Base-by-base conservation (phyloP, 1,139 yeast genomes). In the Lodderomyces margitis region DNA sequence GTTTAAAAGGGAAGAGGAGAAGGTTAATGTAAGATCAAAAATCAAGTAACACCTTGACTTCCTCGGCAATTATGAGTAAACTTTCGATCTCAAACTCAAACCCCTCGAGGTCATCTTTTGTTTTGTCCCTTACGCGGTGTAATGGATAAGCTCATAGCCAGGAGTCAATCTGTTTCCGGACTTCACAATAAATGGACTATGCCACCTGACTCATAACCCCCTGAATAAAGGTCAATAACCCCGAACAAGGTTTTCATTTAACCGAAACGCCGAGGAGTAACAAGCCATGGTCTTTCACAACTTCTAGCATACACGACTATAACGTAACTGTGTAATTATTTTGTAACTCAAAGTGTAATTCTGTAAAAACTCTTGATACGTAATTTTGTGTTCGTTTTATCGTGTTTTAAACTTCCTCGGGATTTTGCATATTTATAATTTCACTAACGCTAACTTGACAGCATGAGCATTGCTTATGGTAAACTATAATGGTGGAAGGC, bases 351-450 rank as follows among this genome's bases (percentile, higher is more conserved):
- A 15, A 25, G 30, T 7, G 11, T 23, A 23, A 10, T 8, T 23
- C n/a, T 23, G 25, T 25, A 25, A 3, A n/a, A n/a, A 28, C 15
- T 28, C 10, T 28, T 28, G 4, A 28, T 19, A 19, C 16, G 32
- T 28, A 7, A 15, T 28, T 28, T 28, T 28, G 32, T 28, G 32
- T 15, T 15, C 3, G 10, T 28, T 14, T 15, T 12, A 15, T 15
- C n/a, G n/a, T 15, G 32, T 15, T 12, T 25, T 12, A 25, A 15
- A 28, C 32, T 28, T 14, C 32, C 32, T 28, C 32, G 32, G 32
- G 32, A 28, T 28, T 28, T 28, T 28, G 32, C 7, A 5, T 12
- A 5, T 12, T 11, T 25, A 16, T 25, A 28, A 28, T 28, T 9
- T 3, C 19, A 15, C 19, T 15, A 25, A 25, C 30, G 15, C 5